Conservation (phyloP, 2,329 filamentous ascomycete genomes). For the Colletotrichum sp. region DNA sequence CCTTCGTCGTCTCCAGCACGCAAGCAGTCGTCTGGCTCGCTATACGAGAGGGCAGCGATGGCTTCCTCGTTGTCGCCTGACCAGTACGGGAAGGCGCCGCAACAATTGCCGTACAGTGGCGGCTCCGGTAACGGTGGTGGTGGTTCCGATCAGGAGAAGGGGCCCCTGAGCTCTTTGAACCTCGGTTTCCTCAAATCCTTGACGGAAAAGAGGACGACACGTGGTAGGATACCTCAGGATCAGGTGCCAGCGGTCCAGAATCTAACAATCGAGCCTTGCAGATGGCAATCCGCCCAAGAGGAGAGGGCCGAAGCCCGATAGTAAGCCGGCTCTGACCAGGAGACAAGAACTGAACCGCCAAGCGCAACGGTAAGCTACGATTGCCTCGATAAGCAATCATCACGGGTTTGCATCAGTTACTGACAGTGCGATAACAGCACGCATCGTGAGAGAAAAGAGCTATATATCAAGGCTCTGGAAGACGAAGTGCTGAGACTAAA, state of each 20-base stretch:
- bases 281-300: constrained; percentile 89
- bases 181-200: constrained; percentile 70
- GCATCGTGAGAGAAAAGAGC: constrained; percentile 94
- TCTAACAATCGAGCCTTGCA: constrained; percentile 31
- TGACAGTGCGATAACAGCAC: constrained; percentile 64
- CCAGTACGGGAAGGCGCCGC: constrained; percentile 31
- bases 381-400: background rate
- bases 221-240: constrained; percentile 56
- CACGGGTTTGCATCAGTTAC: constrained; percentile 6
- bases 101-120: constrained; percentile 27
- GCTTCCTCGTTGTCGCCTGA: constrained; percentile 54
- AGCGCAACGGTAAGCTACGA: constrained; percentile 77
- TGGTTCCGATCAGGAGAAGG: constrained; percentile 35
- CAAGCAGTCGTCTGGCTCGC: constrained; percentile 34
- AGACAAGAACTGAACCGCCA: constrained; percentile 95
- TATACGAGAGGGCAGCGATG: constrained; percentile 42
- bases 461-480: constrained; percentile 93
- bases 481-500: constrained; percentile 89
- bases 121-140: background rate
- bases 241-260: background rate
- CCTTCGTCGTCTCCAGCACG: constrained; percentile 35
- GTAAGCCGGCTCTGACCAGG: constrained; percentile 89
- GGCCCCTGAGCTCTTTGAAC: constrained; percentile 52
- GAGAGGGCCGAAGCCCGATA: constrained; percentile 94
- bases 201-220: constrained; percentile 77